Percentiles rank a stretch among this genome's conserved stretches.
These are phyloP conservation scores for Diplocarpon rosae DNA, from an alignment of 2,329 filamentous ascomycete species.

Conservation along the genomic window DNA sequence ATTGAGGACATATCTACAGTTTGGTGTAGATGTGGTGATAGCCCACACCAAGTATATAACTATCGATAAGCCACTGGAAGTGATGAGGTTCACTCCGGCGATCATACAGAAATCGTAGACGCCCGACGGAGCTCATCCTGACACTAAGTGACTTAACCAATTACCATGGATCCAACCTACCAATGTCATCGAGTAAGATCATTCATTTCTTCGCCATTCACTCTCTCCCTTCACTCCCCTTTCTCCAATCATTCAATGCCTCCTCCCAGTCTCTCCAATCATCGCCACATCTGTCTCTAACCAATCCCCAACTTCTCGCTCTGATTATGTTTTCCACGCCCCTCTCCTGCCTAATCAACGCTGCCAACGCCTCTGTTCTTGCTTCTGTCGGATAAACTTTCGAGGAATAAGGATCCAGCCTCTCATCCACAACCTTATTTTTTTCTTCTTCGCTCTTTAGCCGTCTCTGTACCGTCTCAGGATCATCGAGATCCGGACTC, in stretches of 20 bases:
- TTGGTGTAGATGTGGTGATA: too few relatives aligned
- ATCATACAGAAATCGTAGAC: neutral
- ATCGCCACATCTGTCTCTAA: constrained; percentile 63
- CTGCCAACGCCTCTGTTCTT: constrained; percentile 68
- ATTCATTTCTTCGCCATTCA: neutral
- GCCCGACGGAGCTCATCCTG: neutral
- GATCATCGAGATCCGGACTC: constrained; percentile 77
- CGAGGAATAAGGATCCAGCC: constrained; percentile 82
- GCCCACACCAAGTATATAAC: too few relatives aligned
- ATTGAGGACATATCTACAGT: too few relatives aligned
- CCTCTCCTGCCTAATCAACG: constrained; percentile 61
- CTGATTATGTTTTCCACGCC: constrained; percentile 71
- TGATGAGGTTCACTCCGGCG: neutral
- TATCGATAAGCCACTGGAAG: neutral
- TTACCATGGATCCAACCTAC: too few relatives aligned
- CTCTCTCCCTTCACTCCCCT: constrained; percentile 9
- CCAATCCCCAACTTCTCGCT: constrained; percentile 67
- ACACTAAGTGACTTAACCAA: neutral
- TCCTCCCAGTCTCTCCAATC: constrained; percentile 50
- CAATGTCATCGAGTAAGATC: too few relatives aligned
- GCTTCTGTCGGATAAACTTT: constrained; percentile 72
- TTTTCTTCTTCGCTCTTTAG: constrained; percentile 59
- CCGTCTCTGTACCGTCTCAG: constrained; percentile 58
- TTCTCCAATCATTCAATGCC: constrained; percentile 52
- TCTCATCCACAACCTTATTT: constrained; percentile 71